These are phyloP conservation scores for Datisca glomerata DNA, from an alignment of 306 rosid species.

Conservation along the genomic window DNA sequence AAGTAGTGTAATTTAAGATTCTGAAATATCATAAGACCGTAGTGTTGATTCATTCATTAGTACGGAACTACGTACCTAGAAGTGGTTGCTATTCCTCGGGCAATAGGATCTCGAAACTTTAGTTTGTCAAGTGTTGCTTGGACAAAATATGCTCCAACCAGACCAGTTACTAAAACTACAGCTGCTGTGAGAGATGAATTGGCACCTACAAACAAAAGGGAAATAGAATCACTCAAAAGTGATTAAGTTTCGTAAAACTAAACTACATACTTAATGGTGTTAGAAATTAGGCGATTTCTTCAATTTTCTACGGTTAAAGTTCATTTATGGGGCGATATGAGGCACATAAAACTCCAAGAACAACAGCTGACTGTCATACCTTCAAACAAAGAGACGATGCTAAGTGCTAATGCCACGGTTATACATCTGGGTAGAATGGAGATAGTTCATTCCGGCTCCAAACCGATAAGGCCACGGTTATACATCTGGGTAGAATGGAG, in stretches of 20 bases:
- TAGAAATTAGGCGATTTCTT: no score
- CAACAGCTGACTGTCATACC: constrained; percentile 55
- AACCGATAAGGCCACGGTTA: constrained; percentile 90
- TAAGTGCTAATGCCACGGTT: constrained; percentile 93
- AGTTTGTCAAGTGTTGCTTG: constrained; percentile 73
- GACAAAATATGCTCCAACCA: constrained; percentile 91
- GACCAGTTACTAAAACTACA: constrained; percentile 83
- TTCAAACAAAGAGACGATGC: constrained; percentile 85
- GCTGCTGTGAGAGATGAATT: constrained; percentile 89
- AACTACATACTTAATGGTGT: no score
- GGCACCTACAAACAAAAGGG: constrained; percentile 35
- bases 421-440: constrained; percentile 87
- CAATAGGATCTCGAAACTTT: constrained; percentile 75
- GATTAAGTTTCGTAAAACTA: no score
- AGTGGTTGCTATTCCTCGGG: constrained; percentile 96
- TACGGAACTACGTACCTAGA: constrained; percentile 76
- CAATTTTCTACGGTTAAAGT: no score
- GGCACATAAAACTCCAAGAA: no score
- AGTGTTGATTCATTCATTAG: no score
- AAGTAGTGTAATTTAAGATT: no score
- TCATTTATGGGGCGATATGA: no score
- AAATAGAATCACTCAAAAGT: neutral
- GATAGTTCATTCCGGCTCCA: no score
- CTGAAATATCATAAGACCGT: no score
- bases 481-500: constrained; percentile 86